Base-by-base conservation (phyloP, 257 asterid genomes). In the Solanum sitiens region DNA sequence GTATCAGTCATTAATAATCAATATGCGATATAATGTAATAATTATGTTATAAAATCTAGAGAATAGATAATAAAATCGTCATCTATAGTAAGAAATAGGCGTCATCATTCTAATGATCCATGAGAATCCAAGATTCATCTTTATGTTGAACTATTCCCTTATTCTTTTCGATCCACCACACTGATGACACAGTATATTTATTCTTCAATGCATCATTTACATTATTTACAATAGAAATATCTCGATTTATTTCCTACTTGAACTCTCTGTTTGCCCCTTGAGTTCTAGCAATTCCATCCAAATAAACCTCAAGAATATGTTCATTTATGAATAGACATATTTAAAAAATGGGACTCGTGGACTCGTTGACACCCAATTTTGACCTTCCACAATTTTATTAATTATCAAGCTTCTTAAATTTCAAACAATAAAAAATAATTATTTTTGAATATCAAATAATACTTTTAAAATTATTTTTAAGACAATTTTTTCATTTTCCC, bases 231-330 rank as follows among this genome's bases (percentile, higher is more conserved):
- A 93, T 89, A 14, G 89, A 14, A 72, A 33, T 72, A 72, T 72
- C 79, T 23, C 8, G 15, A 9, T 86, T 44, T 44, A 87, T 84
- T 53, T 68, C 89, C n/a, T 87, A 30, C 42, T 76, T 83, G 65
- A 86, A 89, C 68, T 88, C 89, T 15, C 90, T 50, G 53, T 30
- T 25, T 73, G 23, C 14, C 61, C 93, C 94, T 45, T 85, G 87
- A 12, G 84, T 87, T 39, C 91, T 91, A 2, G 93, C 90, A 50
- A 95, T 12, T 44, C 90, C 2, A 86, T 93, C 96, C 90, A 93
- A 76, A 85, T 94, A 92, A 83, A 86, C 88, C 90, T 93, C 98
- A 89, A 94, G 37, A n/a, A 44, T 83, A 85, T 95, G 97, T 91
- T 93, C 90, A n/a, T 47, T 83, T 2, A 0, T 0, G 1, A n/a